Evolutionary conservation across 371 early-diverging fungal species (phyloP).

Genomic region (Dichotomocladium elegans): DNA sequence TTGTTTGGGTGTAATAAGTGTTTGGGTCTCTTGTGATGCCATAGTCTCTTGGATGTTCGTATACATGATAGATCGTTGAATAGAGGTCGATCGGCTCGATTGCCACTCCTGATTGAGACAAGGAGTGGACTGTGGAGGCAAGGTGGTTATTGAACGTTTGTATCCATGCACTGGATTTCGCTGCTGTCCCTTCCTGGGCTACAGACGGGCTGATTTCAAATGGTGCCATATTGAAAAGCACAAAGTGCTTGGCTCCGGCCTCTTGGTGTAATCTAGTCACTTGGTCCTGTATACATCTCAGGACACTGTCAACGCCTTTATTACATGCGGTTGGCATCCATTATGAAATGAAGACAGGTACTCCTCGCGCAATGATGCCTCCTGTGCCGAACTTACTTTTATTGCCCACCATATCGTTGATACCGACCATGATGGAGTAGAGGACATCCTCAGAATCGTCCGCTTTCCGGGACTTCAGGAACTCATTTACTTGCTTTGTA

Average conservation of each 20-base stretch:
- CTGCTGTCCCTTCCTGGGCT: background rate
- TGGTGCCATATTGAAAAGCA: slow-evolving; percentile 12
- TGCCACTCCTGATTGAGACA: too few relatives aligned
- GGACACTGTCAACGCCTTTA: too few relatives aligned
- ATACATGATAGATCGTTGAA: background rate
- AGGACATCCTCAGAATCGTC: background rate
- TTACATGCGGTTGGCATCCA: too few relatives aligned
- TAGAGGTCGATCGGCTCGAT: slow-evolving; percentile 3
- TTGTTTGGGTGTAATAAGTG: background rate
- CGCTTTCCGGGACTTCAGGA: background rate
- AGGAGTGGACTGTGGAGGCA: too few relatives aligned
- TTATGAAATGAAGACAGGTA: too few relatives aligned
- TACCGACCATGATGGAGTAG: slow-evolving; percentile 7
- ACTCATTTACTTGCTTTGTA: background rate
- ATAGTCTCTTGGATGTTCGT: background rate
- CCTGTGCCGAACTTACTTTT: background rate
- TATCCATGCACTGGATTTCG: background rate
- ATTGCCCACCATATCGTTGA: slow-evolving; percentile 7
- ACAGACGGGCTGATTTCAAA: slow-evolving; percentile 7
- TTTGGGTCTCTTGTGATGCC: slow-evolving; percentile 2
- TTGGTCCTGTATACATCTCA: slow-evolving; percentile 1
- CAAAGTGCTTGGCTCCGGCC: slow-evolving; percentile 4
- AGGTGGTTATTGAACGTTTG: slow-evolving; percentile 2
- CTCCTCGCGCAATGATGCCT: too few relatives aligned
- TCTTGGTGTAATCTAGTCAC: background rate